Base-by-base conservation (phyloP, 1,284 basidiomycete species). In the Melampsora americana region DNA sequence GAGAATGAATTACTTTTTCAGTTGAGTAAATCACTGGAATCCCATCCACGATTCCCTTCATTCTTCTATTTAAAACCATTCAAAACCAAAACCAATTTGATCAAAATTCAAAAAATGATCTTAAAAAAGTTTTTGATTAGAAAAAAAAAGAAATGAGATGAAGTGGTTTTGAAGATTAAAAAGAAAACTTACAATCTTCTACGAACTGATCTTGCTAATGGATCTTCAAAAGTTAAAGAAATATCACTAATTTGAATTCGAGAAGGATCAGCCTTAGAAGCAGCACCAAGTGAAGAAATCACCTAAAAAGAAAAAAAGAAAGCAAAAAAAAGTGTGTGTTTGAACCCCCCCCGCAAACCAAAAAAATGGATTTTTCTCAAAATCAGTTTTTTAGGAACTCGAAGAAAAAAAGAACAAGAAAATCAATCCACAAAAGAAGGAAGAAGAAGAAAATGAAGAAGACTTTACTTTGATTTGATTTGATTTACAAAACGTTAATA, bases 221-320 rank as follows among this genome's bases (percentile, higher is more conserved):
- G 95, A 82, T 99, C 96, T 82, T 99, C 96, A 66, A 92, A 88
- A 0, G 96, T 99, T 78, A 87, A 87, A 1, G 93, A 93, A 79
- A 99, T 93, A 83, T 98, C 95, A 77, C 85, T 85, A 77, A 99
- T 96, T 83, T 98, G 95, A 32, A 99, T 88, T 42, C 94, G 88
- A 5, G 94, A 96, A 0, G 96, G 94, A 82, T 99, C 96, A 78
- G 87, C 88, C 84, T 99, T 99, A 7, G 95, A 92, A n/a, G 95
- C 91, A 0, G 95, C 93, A 59, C 96, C 96, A 93, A 99, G 96
- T 23, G 93, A 93, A 0, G 94, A 92, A 83, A 99, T 96, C 23
- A 96, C 90, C 89, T 90, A 42, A 14, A 44, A 11, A 42, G 35
- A 23, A 9, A 30, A 16, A 26, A 20, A 28, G 16, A 39, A 59